Evolutionary conservation across 2,329 filamentous ascomycete species (phyloP), one percentile per base, ranked within the genome.

Genomic region (Huntiella moniliformis): DNA sequence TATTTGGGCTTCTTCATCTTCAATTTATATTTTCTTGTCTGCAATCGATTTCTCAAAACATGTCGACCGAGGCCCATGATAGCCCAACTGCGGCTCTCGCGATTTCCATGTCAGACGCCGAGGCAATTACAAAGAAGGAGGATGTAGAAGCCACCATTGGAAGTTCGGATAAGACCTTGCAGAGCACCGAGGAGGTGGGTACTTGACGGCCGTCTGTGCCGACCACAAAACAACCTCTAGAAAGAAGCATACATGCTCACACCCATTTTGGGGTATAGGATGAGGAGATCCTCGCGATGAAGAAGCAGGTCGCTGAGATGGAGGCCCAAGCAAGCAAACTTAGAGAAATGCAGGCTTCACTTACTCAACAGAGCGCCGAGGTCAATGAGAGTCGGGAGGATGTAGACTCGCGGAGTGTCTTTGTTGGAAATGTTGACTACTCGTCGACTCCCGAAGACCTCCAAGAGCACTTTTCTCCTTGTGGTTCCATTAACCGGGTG

Each of bases 341-440:
- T 45, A 75, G 83, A 53, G 83, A 88, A 63, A 87, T 91, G 82
- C 83, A 91, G 61, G 79, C 79, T 46, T 78, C 72, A 45, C 72
- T 96, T 51, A 88, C 96, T 60, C 78, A 87, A 59, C 82, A 91
- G 56, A 79, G 77, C 52, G 78, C 85, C 53, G 83, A 83, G 55
- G 70, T 91, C 51, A 76, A 81, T 53, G 91, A 96, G 60, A 86
- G 87, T 66, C 93, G 92, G 64, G 87, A 95, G 61, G 92, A 95
- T 54, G 78, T 98, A 50, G 91, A 98, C 64, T 79, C 79, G 54
- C 79, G 91, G 57, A 95, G 86, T 65, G 86, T 98, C 63, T 98
- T 98, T 61, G 91, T 98, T 38, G 91, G 91, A 54, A 98, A 98
- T 56, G 91, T 98, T 53, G 91, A 98, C 64, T 98, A 98, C 63